Conservation (phyloP, 83 land plant species). For the Picea engelmannii region DNA sequence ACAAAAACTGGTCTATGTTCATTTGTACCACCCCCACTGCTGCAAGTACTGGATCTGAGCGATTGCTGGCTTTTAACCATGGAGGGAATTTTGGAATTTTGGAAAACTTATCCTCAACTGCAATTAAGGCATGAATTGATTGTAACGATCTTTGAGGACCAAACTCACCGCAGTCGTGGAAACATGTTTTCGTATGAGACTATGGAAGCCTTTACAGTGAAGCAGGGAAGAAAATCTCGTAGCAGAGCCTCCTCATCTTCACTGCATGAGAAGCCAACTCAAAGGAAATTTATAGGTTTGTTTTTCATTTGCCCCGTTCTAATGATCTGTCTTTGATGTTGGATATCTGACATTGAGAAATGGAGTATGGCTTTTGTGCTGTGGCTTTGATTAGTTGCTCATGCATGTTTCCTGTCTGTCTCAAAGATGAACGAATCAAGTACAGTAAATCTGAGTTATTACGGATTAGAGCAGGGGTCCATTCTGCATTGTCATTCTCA, state of each 20-base stretch:
- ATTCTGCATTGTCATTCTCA: neutral
- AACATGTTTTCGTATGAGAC: neutral
- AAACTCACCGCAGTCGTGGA: neutral
- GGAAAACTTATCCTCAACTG: slow-evolving; percentile 46
- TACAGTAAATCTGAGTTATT: slow-evolving; percentile 59
- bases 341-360: neutral
- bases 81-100: slow-evolving; percentile 47
- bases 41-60: slow-evolving; percentile 63
- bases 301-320: neutral
- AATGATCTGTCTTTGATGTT: slow-evolving; percentile 7
- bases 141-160: slow-evolving; percentile 1
- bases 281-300: slow-evolving; percentile 22
- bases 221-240: neutral
- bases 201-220: neutral
- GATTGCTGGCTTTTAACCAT: slow-evolving; percentile 88
- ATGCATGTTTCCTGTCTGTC: slow-evolving; percentile 5
- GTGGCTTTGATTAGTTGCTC: neutral
- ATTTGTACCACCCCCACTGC: slow-evolving; percentile 58
- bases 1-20: slow-evolving; percentile 53
- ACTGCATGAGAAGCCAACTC: neutral
- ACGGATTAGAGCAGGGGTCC: slow-evolving; percentile 23
- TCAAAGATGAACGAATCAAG: slow-evolving; percentile 72
- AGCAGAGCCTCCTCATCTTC: neutral
- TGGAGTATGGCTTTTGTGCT: neutral
- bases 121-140: slow-evolving; percentile 59